Base-by-base conservation (phyloP, 148 eudicot species). In the Camellia japonica region DNA sequence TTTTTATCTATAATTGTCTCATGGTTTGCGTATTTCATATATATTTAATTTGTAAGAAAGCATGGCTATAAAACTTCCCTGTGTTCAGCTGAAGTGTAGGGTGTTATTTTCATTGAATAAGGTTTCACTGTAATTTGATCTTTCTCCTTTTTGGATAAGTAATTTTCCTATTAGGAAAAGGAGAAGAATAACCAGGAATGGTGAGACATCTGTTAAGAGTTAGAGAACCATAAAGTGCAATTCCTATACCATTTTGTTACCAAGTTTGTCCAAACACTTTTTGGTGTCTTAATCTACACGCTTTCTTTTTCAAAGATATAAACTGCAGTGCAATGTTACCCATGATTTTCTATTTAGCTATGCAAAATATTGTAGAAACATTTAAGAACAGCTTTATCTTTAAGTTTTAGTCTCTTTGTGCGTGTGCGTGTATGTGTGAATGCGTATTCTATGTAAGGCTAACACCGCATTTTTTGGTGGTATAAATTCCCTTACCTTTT, bases 1-100 rank as follows among this genome's bases (percentile, higher is more conserved):
- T 94, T 82, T 77, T 77, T 64, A 63, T 63, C 58, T 75, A 12
- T 64, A 43, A 20, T 64, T 13, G 11, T 58, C 16, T 10, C 23
- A 11, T 68, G 80, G 5, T 23, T 66, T 30, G 6, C 44, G 58
- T 49, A n/a, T 69, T 69, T 13, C 49, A 69, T 13, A 20, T n/a
- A 18, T 78, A 46, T 42, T 41, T 60, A 30, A 10, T 54, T 77
- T 41, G 61, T n/a, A 30, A 56, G 13, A 47, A 23, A 18, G 6
- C 38, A 44, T 3, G 2, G 41, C 18, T 5, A 5, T 64, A 42
- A 4, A n/a, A 12, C 38, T 54, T 62, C 30, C 41, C 11, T 0
- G 30, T 58, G 20, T 74, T 58, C 30, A 55, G 44, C 44, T 19
- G 10, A 72, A 71, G n/a, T 59, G 43, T 74, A 59, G 38, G 7